phyloP scores from a whole-genome alignment of 2,329 filamentous ascomycete genomes.

The Pezicula radicicola region DNA sequence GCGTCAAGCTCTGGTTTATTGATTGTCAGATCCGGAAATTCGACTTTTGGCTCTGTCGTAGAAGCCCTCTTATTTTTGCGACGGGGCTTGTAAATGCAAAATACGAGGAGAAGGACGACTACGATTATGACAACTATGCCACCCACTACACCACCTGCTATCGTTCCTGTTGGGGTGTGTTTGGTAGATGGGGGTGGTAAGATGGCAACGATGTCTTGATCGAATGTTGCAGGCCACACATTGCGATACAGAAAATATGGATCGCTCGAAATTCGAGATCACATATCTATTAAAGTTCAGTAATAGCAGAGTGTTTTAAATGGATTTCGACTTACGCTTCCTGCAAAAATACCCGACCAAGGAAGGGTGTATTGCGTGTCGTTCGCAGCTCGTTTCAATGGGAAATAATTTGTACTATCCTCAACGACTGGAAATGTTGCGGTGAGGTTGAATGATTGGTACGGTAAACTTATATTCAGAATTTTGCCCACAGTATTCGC shows the following conservation, averaged over 20 bases:
- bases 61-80: neutral
- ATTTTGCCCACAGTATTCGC: constrained; percentile 20
- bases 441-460: constrained; percentile 31
- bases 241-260: constrained; percentile 29
- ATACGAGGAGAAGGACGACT: neutral
- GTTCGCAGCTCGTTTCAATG: constrained; percentile 29
- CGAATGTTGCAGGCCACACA: constrained; percentile 3
- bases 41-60: neutral
- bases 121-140: neutral
- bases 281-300: constrained; percentile 20
- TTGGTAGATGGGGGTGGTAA: neutral
- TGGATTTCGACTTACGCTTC: constrained; percentile 24
- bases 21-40: neutral
- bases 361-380: constrained; percentile 32
- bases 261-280: constrained; percentile 32
- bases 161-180: neutral
- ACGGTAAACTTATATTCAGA: constrained; percentile 29
- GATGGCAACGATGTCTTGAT: constrained; percentile 13
- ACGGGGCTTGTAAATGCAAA: neutral
- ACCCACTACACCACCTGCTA: neutral
- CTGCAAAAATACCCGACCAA: constrained; percentile 36
- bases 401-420: constrained; percentile 30
- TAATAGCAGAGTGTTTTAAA: neutral
- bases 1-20: neutral
- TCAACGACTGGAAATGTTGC: constrained; percentile 27